Evolutionary conservation across 192 early-diverging fungal species (phyloP), one percentile per base, ranked within the genome.

Genomic region (Spinellus fusiger): DNA sequence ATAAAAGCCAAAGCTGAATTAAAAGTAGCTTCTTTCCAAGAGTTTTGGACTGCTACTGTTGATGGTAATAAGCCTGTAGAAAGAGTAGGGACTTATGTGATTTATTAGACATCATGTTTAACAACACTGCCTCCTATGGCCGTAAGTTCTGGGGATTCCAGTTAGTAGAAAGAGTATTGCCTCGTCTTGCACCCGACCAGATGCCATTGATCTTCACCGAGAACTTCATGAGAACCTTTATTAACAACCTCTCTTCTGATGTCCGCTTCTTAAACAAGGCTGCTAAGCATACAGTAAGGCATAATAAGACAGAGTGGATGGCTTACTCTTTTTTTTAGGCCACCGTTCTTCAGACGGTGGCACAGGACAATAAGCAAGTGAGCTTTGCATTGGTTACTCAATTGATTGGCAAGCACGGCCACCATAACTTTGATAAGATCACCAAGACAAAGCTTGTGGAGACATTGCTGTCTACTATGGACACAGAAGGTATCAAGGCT

Each of bases 141-240:
- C 86, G 90, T 63, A 93, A 89, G 70, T 93, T 82, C 76, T 86
- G 94, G 82, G 94, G 92, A 47, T 91, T 95, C 75, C 84, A 91
- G 54, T 66, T 95, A 22, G 84, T 96, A 46, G 83, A 88, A 56
- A 81, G 76, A 58, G 70, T 83, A n/a, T 73, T 92, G 29, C 78
- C 78, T 1, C 70, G 63, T 20, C 61, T 88, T 13, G 56, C 78
- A 0, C 49, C 73, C 25, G 77, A 81, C 4, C 79, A 91, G 47
- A 76, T 90, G 49, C 74, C 83, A 5, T 77, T 83, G 52, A 59
- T 94, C 32, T 89, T 94, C 65, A 89, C 93, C 48, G 83, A 80
- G 22, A 88, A 92, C 70, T 84, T 96, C 48, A 85, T 96, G 78
- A 86, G 89, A 18, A 83, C 81, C 23, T 79, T 98, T 59, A 90